These are phyloP conservation scores for Rhodomyrtus tomentosa DNA, from an alignment of 345 rosid genomes.

Conservation along the genomic window DNA sequence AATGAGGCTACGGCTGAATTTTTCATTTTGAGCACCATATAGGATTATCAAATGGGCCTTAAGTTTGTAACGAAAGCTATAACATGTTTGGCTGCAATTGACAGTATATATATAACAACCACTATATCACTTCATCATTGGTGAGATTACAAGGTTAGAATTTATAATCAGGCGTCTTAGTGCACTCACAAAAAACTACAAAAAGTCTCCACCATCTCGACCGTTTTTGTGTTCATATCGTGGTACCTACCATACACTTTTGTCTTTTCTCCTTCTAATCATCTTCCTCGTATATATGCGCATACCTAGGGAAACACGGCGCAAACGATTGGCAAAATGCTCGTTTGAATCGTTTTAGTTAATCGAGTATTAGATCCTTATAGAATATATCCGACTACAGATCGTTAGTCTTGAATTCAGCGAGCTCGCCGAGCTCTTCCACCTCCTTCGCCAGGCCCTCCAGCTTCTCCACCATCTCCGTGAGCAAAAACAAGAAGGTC, in stretches of 20 bases:
- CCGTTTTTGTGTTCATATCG: background rate
- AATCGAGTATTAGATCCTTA: background rate
- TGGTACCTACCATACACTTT: background rate
- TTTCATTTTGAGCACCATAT: background rate
- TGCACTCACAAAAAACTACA: background rate
- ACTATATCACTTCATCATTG: background rate
- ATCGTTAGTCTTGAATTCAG: conserved; percentile 11
- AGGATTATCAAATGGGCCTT: background rate
- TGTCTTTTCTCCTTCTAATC: background rate
- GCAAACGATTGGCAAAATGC: background rate
- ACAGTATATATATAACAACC: background rate
- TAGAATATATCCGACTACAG: background rate
- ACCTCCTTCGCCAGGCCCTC: conserved; percentile 43
- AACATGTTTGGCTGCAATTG: background rate
- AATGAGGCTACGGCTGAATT: background rate
- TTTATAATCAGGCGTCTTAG: background rate
- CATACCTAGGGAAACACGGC: background rate
- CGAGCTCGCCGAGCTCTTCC: conserved; percentile 43
- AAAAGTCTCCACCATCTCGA: background rate
- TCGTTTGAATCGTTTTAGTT: background rate
- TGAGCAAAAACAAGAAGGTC: conserved; percentile 30
- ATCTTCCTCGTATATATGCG: background rate
- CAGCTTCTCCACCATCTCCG: conserved; percentile 34
- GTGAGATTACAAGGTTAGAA: background rate
- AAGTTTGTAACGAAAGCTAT: background rate